These are phyloP conservation scores for Geotrichum carabidarum DNA, from an alignment of 1,139 yeast species.

Conservation along the genomic window DNA sequence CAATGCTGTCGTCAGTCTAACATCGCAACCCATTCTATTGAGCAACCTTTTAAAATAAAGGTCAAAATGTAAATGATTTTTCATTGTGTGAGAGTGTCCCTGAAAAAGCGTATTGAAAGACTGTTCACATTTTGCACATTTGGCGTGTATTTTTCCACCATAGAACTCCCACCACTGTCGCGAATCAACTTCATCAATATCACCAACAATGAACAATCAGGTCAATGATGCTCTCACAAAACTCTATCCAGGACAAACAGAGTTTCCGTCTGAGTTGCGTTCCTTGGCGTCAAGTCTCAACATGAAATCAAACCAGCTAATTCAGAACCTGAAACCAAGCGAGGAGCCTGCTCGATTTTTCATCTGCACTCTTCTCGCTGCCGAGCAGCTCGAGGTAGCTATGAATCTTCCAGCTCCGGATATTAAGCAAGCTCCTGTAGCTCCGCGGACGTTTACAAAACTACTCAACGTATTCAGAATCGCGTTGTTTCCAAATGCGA, in stretches of 20 bases:
- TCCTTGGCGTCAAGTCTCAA: conserved; percentile 21
- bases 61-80: no score
- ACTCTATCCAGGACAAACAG: conserved; percentile 1
- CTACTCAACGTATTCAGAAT: conserved; percentile 29
- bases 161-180: no score
- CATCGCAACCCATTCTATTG: no score
- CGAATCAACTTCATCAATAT: no score
- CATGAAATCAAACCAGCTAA: conserved; percentile 23
- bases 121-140: no score
- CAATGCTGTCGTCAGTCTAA: no score
- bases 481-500: conserved; percentile 11
- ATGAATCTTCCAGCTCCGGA: conserved; percentile 28
- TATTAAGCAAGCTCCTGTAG: conserved; percentile 30
- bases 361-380: conserved; percentile 35
- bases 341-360: conserved; percentile 36
- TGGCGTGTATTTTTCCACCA: no score
- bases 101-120: no score
- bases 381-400: conserved; percentile 27
- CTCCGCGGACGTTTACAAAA: conserved; percentile 29
- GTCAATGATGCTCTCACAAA: not conserved
- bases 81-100: no score
- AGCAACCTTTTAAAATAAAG: no score
- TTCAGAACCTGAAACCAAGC: conserved; percentile 27
- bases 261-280: conserved; percentile 22
- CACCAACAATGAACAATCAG: not conserved